Evolutionary conservation across 306 rosid genomes (phyloP).

Genomic region (Vigna radiata): DNA sequence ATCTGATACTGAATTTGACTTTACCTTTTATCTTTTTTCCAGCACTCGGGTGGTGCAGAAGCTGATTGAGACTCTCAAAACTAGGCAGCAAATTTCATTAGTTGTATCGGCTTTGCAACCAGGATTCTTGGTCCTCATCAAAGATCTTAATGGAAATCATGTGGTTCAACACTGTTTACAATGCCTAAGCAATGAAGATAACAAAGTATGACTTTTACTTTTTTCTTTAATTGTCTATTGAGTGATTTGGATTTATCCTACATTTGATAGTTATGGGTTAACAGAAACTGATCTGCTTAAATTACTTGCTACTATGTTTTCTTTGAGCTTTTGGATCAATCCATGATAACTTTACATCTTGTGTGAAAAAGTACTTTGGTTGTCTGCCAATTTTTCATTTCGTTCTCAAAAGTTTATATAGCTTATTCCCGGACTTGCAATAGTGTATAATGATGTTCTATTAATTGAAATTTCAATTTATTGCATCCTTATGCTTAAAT

Average conservation of each 20-base stretch:
- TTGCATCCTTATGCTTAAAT: background rate
- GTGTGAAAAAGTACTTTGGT: conserved; percentile 2
- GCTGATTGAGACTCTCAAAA: conserved; percentile 72
- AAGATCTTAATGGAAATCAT: conserved; percentile 72
- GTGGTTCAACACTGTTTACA: conserved; percentile 72
- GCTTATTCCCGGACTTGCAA: background rate
- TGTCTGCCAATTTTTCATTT: background rate
- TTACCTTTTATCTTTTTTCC: conserved; percentile 34
- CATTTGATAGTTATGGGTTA: conserved; percentile 8
- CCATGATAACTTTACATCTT: conserved; percentile 19
- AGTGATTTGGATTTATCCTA: conserved; percentile 13
- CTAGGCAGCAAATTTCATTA: conserved; percentile 57
- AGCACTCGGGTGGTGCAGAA: conserved; percentile 80
- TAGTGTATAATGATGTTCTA: background rate
- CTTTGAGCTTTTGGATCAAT: conserved; percentile 8
- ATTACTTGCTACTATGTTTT: background rate
- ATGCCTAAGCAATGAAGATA: conserved; percentile 59
- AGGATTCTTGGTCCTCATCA: conserved; percentile 70
- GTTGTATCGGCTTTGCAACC: conserved; percentile 66
- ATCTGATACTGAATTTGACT: conserved; percentile 18
- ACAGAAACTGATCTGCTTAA: conserved; percentile 6
- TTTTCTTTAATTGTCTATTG: background rate
- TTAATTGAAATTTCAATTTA: background rate
- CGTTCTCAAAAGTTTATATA: background rate
- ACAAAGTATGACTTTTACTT: conserved; percentile 50